Conservation (phyloP, 2,329 filamentous ascomycete genomes). For the Biscogniauxia marginata region DNA sequence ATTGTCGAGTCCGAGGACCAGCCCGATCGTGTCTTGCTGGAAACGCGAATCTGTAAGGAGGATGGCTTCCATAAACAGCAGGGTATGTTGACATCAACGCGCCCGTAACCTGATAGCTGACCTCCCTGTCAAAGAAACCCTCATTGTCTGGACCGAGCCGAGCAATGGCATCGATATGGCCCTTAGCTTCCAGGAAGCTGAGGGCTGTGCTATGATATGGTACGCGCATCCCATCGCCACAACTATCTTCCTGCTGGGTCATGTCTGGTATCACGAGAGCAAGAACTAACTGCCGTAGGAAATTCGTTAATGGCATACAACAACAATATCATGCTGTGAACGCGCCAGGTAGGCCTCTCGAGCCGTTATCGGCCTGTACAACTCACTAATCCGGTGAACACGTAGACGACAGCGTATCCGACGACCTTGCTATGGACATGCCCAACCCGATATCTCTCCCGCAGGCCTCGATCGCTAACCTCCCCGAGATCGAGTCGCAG, state of each 20-base stretch:
- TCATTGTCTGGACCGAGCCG: constrained; percentile 96
- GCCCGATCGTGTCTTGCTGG: constrained; percentile 76
- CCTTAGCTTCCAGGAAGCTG: constrained; percentile 94
- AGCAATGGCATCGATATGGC: constrained; percentile 90
- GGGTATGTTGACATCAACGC: constrained; percentile 54
- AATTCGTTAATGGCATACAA: constrained; percentile 86
- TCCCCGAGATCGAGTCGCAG: constrained; percentile 79
- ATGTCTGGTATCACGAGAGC: neutral
- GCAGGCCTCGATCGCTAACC: constrained; percentile 74
- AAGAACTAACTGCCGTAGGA: constrained; percentile 56
- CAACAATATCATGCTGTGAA: constrained; percentile 64
- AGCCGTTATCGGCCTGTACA: neutral
- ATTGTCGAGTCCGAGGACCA: constrained; percentile 93
- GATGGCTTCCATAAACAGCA: constrained; percentile 98
- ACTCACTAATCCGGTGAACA: constrained; percentile 25
- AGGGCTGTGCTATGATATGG: constrained; percentile 93
- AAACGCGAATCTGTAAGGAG: constrained; percentile 88
- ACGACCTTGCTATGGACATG: constrained; percentile 78
- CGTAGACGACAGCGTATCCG: constrained; percentile 80
- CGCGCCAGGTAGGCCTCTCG: constrained; percentile 54
- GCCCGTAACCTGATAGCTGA: neutral
- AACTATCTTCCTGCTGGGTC: neutral
- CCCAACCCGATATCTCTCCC: constrained; percentile 71
- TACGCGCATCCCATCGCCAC: constrained; percentile 35
- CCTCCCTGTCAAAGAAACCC: constrained; percentile 64